Conservation (phyloP, 345 rosid genomes). For the Ceriops tagal region DNA sequence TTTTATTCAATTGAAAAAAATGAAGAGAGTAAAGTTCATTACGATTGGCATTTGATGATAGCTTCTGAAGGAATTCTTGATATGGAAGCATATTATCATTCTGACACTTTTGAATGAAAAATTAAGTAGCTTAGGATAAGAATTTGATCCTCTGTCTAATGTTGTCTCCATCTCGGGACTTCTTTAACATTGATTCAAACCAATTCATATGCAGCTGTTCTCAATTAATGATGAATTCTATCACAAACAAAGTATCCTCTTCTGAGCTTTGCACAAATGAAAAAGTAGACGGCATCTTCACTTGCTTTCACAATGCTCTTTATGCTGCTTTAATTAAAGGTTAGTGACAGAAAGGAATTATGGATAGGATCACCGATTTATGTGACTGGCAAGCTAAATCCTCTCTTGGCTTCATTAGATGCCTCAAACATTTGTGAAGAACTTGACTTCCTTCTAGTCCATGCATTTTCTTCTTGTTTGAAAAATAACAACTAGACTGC, state of each 20-base stretch:
- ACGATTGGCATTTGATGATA: not conserved
- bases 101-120: conserved; percentile 7
- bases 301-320: conserved; percentile 14
- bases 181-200: not conserved
- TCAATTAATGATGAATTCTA: conserved; percentile 18
- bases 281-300: conserved; percentile 26
- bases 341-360: conserved; percentile 11
- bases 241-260: conserved; percentile 29
- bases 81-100: conserved; percentile 4
- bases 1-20: not conserved
- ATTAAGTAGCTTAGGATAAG: conserved; percentile 18
- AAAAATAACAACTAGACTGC: not conserved
- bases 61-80: conserved; percentile 6
- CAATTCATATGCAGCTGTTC: not conserved
- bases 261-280: conserved; percentile 16
- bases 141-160: conserved; percentile 17
- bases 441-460: not conserved
- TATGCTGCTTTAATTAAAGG: conserved; percentile 23
- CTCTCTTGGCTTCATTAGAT: not conserved
- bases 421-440: not conserved
- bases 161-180: not conserved
- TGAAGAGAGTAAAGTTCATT: conserved; percentile 4
- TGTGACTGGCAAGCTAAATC: not conserved
- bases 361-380: conserved; percentile 1
- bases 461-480: not conserved